Evolutionary conservation across 2,329 filamentous ascomycete genomes (phyloP).

Genomic region (Aspergillus uvarum): DNA sequence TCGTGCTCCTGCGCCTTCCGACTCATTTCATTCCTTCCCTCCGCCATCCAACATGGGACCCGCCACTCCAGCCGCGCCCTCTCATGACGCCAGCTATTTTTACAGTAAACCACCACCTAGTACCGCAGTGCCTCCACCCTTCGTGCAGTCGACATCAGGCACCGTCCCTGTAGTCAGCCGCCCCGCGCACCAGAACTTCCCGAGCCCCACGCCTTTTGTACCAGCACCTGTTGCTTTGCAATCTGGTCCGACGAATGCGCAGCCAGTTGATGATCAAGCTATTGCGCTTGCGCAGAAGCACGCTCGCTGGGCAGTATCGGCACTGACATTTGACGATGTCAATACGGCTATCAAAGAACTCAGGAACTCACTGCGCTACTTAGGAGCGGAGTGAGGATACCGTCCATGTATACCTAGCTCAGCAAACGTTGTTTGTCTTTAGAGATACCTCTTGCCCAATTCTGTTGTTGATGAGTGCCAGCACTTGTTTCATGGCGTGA

Average conservation of each 20-base stretch:
- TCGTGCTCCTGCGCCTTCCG: conserved; percentile 19
- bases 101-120: conserved; percentile 19
- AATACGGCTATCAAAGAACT: conserved; percentile 85
- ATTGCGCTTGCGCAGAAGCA: conserved; percentile 87
- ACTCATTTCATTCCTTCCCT: conserved; percentile 44
- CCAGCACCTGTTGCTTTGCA: conserved; percentile 17
- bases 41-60: conserved; percentile 36
- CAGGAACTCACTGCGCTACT: conserved; percentile 66
- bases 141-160: conserved; percentile 30
- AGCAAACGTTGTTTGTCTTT: neutral
- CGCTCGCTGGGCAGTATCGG: conserved; percentile 94
- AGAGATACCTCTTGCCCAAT: neutral
- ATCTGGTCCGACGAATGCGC: conserved; percentile 24
- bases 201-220: conserved; percentile 22
- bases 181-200: conserved; percentile 21
- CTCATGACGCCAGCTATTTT: conserved; percentile 25
- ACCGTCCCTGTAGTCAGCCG: conserved; percentile 21
- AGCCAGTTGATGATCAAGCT: conserved; percentile 64
- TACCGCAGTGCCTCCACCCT: conserved; percentile 19
- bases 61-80: conserved; percentile 20
- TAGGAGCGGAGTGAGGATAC: conserved; percentile 61
- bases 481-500: neutral
- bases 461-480: neutral
- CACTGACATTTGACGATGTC: conserved; percentile 94
- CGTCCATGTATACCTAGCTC: neutral